Base-by-base conservation (phyloP, 2,329 filamentous ascomycete genomes). In the Bipolaris sorokiniana region DNA sequence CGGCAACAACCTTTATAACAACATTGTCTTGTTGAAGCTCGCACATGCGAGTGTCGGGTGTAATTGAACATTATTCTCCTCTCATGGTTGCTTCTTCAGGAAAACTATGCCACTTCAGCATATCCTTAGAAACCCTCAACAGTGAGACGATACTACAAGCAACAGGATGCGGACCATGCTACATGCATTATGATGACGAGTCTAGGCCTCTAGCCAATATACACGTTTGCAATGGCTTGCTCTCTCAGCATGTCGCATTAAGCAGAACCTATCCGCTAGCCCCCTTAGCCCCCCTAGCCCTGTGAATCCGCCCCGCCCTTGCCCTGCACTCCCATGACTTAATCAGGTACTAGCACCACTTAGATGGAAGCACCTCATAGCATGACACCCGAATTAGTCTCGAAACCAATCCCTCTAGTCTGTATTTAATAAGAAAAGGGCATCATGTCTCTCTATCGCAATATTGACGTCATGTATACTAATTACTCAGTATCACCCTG, bases 401-500 rank as follows among this genome's bases (percentile, higher is more conserved):
- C 48, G 22, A 53, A 50, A 38, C 28, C 38, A 34, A n/a, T 7
- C 9, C 5, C 18, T 16, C 58, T 61, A 54, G 51, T 20, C 26
- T 28, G 7, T 10, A 28, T 28, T 31, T 28, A 23, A 22, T 33
- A 58, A 22, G 20, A 40, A 48, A 10, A 28, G 2, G 26, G 26
- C 16, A 61, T 50, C 22, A 38, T 38, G 28, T 9, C 31, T 45
- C 23, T 28, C 20, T 20, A 58, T 54, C 52, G 52, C 41, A 49
- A 62, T 61, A 26, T 34, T 63, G 61, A 63, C 61, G 61, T 63
- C 58, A 63, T 57, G 20, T 16, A 47, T 36, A 48, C 49, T 50
- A 22, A n/a, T 41, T 28, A 28, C 26, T 28, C 26, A 28, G 26
- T 28, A 5, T 28, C 26, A 10, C 7, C 26, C 26, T 28, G 6